Base-by-base conservation (phyloP, 805 yeast genomes). In the Crinitomyces ghanaensis region DNA sequence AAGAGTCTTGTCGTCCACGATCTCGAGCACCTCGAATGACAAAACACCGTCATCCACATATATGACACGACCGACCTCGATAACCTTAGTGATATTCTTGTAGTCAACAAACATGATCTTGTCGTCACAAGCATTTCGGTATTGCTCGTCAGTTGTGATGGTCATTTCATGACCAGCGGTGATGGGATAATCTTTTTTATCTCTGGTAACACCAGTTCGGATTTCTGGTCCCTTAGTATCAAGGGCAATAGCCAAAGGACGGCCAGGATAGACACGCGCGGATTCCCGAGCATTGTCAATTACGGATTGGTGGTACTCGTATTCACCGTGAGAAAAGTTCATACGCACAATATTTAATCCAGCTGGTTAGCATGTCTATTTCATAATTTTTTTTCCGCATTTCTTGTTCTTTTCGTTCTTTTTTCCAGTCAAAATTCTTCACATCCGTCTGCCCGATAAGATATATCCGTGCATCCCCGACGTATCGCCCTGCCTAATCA, bases 201-300 rank as follows among this genome's bases (percentile, higher is more conserved):
- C 82, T 44, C 64, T 60, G 51, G 98, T 91, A 62, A 85, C 76
- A 64, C 98, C 98, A 39, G 98, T 88, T 75, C 98, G 83, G 68
- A 91, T 91, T 69, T 91, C 98, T 44, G 98, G 98, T 51, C 98
- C 98, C 74, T 91, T 91, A 62, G 97, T 91, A 64, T 91, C 98
- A 53, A 91, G 76, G 46, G 98, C 98, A 63, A 91, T 86, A 42
- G 95, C 97, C 54, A 91, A 72, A 36, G 97, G 98, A 68, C 97
- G 83, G 56, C 97, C 96, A 47, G 81, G 74, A 63, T 78, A 85
- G 37, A 79, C 60, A 62, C 76, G 77, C 65, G 82, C 95, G 45
- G 96, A 85, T 64, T 84, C 77, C 66, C 93, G 80, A 51, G 96
- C 84, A 58, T 91, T 88, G 73, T 88, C 96, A 61, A 91, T 68